Conservation (phyloP, 2,329 filamentous ascomycete genomes). For the Nemania abortiva region DNA sequence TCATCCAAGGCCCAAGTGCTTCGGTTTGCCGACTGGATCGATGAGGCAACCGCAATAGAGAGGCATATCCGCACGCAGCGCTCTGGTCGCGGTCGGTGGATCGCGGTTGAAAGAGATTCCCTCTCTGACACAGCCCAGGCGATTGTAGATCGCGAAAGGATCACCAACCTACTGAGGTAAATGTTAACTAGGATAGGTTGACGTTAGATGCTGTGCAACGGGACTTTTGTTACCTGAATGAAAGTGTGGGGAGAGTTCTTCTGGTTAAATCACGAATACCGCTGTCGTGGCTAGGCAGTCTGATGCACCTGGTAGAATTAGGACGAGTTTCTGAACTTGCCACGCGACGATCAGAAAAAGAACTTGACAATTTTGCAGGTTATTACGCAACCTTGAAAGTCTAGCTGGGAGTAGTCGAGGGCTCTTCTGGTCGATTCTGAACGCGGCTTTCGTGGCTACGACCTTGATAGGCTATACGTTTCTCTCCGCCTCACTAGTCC, state of each 20-base stretch:
- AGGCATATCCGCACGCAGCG: slow-evolving; percentile 61
- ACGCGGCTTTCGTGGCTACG: no score
- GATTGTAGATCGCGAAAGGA: slow-evolving; percentile 34
- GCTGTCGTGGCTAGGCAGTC: no score
- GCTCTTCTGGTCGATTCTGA: no score
- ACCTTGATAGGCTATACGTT: no score
- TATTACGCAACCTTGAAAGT: no score
- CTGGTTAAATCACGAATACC: no score
- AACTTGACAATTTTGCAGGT: no score
- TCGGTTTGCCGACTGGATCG: slow-evolving; percentile 53
- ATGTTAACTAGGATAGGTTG: background rate
- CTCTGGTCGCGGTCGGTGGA: slow-evolving; percentile 62
- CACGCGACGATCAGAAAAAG: no score
- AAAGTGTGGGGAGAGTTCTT: background rate
- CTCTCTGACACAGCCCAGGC: slow-evolving; percentile 40
- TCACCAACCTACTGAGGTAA: background rate
- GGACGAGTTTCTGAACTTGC: no score
- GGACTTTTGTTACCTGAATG: background rate
- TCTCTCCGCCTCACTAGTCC: no score
- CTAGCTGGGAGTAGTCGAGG: no score
- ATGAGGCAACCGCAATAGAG: slow-evolving; percentile 59
- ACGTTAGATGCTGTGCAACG: background rate
- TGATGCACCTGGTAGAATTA: no score
- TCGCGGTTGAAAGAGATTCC: slow-evolving; percentile 61
- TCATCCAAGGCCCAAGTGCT: slow-evolving; percentile 51